Evolutionary conservation across 2,329 filamentous ascomycete species (phyloP).

Genomic region (Fusarium secorum): DNA sequence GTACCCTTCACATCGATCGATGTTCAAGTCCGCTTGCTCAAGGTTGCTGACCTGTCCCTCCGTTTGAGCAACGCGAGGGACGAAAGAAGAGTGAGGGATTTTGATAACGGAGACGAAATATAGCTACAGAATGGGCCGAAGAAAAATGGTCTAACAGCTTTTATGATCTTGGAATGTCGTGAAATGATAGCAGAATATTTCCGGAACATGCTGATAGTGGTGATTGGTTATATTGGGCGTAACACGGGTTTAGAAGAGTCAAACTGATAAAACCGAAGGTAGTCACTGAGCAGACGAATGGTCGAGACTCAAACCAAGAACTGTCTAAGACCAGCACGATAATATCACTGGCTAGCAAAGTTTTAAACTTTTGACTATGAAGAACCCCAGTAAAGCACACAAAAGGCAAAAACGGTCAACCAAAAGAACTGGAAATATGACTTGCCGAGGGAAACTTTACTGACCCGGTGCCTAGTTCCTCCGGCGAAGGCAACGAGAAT

Average conservation of each 20-base stretch:
- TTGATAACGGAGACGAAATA: neutral
- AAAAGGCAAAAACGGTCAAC: neutral
- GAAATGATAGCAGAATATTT: neutral
- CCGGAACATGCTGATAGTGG: neutral
- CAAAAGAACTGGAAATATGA: neutral
- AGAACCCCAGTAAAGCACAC: neutral
- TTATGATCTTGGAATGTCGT: neutral
- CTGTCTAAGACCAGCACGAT: neutral
- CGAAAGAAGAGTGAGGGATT: neutral
- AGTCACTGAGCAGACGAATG: neutral
- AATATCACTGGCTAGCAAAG: neutral
- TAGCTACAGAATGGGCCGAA: neutral
- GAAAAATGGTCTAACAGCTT: no score
- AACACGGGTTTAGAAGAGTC: neutral
- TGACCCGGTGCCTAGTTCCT: neutral
- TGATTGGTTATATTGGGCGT: neutral
- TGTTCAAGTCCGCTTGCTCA: neutral
- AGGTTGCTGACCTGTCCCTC: neutral
- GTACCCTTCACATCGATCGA: neutral
- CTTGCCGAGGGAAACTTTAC: neutral
- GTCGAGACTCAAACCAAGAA: neutral
- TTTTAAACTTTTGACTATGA: neutral
- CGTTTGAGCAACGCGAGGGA: no score
- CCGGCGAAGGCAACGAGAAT: neutral
- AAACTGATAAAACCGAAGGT: neutral